Evolutionary conservation across 306 rosid genomes (phyloP), one percentile per base, ranked within the genome.

Genomic region (Betula pendula): DNA sequence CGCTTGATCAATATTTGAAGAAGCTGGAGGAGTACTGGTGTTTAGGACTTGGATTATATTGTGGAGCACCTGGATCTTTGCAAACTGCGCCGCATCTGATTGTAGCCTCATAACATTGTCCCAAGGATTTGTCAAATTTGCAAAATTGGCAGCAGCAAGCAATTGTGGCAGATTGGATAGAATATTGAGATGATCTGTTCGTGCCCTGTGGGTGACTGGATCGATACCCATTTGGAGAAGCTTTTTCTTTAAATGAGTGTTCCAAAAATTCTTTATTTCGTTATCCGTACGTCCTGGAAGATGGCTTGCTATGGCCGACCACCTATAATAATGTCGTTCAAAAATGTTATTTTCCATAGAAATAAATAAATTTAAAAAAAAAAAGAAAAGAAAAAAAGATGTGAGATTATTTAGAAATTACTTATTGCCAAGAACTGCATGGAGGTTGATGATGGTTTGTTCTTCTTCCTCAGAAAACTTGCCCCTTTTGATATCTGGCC

Each of bases 261-360:
- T 92, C 97, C 97, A 92, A 12, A 88, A 92, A 58, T 92, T 92
- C 82, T 92, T 92, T 15, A 92, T 89, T 70, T 92, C 97, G 60
- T 92, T 92, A 42, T 92, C 97, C 3, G 96, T 92, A 72, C 97
- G 77, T 9, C 97, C 93, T 20, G 97, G 96, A 47, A 90, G 85
- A 89, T 89, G 89, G 42, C 88, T 87, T 27, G 97, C 97, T 84
- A 90, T 92, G 0, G 89, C 81, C 1, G 97, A 86, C 97, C 97
- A 92, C 89, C 97, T 90, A 75, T 14, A 16, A 65, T 38, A 38
- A n/a, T n/a, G n/a, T n/a, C n/a, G n/a, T n/a, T n/a, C n/a, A n/a
- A n/a, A n/a, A n/a, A n/a, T n/a, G n/a, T n/a, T n/a, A n/a, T n/a
- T n/a, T n/a, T n/a, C n/a, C n/a, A n/a, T n/a, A n/a, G n/a, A n/a